Evolutionary conservation across 805 yeast genomes (phyloP), one percentile per base, ranked within the genome.

Genomic region (Metschnikowia lochheadii): DNA sequence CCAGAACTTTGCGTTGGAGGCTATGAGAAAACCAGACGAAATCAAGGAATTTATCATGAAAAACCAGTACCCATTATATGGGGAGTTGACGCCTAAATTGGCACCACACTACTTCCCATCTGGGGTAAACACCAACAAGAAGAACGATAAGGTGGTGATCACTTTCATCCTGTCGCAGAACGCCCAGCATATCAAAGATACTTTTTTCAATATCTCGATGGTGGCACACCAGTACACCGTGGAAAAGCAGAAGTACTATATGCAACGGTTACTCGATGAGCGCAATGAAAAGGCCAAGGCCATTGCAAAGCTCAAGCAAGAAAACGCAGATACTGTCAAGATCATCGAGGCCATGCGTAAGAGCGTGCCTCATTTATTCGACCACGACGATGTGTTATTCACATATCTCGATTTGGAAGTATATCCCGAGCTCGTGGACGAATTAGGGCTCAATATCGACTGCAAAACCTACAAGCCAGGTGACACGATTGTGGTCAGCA

Each of bases 1-100:
- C 55, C 86, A 80, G 56, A 82, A 80, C 49, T 82, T 80, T 65
- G 82, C 84, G 0, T 79, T 89, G 6, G 81, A 80, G 44, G 88
- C 85, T 56, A 75, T 79, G 49, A 75, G 94, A 55, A 75, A 80
- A 55, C 65, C 65, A 15, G 70, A 69, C 20, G 64, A 68, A 37
- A 70, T 87, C 8, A 61, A 73, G 55, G 62, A 75, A 14, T 87
- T 85, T 71, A 65, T 87, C 29, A 61, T 64, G 31, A 64, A 68
- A 42, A 72, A 79, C 56, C 69, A 80, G 17, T 64, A 70, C 42
- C 89, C 91, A 5, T 64, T 75, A 11, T 66, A 81, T 43, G 76
- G 72, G 46, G 84, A 83, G 56, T 65, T 86, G 46, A 76, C 80
- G 0, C 73, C 78, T 0, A 58, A 60, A 6, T 58, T 67, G 20